A percentile compares a stretch with the other conserved stretches of the same genome.
These are phyloP conservation scores for Emergomyces africanus DNA, from an alignment of 2,329 filamentous ascomycete species.

Conservation along the genomic window DNA sequence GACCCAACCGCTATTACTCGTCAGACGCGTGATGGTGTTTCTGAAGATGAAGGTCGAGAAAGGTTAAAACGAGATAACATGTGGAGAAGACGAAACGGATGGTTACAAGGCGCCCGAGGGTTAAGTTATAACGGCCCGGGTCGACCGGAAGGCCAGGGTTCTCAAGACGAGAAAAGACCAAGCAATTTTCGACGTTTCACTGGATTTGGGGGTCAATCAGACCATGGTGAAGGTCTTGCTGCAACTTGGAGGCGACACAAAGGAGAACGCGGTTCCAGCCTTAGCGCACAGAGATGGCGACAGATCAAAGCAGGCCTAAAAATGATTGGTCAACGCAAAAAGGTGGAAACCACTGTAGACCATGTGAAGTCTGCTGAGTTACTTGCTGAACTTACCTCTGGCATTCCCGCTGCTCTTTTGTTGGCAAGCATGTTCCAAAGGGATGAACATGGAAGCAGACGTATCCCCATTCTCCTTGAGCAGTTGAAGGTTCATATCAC, in stretches of 20 bases:
- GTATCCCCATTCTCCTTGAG: conserved; percentile 88
- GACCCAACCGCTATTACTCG: conserved; percentile 49
- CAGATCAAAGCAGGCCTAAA: conserved; percentile 85
- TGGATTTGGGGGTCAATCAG: conserved; percentile 50
- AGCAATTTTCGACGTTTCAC: conserved; percentile 56
- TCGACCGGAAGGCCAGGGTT: conserved; percentile 40
- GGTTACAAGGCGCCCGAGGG: conserved; percentile 36
- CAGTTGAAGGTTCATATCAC: conserved; percentile 82
- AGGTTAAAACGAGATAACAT: conserved; percentile 42
- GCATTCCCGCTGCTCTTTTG: conserved; percentile 84
- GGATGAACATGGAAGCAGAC: conserved; percentile 88
- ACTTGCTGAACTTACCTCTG: conserved; percentile 87
- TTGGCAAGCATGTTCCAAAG: conserved; percentile 96
- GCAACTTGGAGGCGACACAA: conserved; percentile 39
- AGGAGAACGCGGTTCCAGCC: conserved; percentile 55
- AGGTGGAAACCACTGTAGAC: conserved; percentile 73
- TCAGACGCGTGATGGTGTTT: conserved; percentile 51
- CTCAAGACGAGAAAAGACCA: conserved; percentile 40
- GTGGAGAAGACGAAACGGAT: conserved; percentile 49
- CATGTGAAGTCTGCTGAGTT: conserved; percentile 92
- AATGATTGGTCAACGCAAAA: conserved; percentile 61
- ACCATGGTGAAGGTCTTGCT: conserved; percentile 50
- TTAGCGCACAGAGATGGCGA: conserved; percentile 72
- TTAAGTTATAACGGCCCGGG: conserved; percentile 31
- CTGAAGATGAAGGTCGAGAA: conserved; percentile 62